These are phyloP conservation scores for Penicillium steckii DNA, from an alignment of 495 filamentous ascomycete genomes.

Conservation along the genomic window DNA sequence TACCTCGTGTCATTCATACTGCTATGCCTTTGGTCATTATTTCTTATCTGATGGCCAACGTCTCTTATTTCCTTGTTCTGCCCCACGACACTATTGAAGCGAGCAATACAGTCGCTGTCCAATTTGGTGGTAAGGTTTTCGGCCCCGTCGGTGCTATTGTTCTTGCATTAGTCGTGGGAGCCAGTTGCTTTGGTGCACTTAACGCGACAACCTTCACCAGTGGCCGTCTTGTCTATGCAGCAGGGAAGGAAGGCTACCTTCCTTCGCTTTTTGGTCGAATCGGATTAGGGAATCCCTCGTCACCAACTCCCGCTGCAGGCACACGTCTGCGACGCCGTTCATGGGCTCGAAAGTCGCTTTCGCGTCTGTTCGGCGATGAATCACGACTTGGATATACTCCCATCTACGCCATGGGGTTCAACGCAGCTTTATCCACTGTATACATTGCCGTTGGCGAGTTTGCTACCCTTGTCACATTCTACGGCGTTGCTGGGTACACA, in stretches of 20 bases:
- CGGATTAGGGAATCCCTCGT: constrained; percentile 57
- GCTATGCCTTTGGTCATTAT: constrained; percentile 93
- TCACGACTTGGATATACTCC: constrained; percentile 74
- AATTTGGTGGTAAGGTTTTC: constrained; percentile 89
- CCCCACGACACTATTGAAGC: constrained; percentile 75
- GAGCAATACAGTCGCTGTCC: constrained; percentile 89
- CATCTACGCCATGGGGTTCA: constrained; percentile 84
- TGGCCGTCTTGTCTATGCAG: constrained; percentile 88
- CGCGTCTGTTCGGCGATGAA: constrained; percentile 57
- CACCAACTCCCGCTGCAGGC: constrained; percentile 22
- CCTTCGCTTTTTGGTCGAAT: constrained; percentile 80
- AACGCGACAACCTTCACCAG: constrained; percentile 95
- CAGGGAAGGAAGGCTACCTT: constrained; percentile 93
- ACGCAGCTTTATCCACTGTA: constrained; percentile 63
- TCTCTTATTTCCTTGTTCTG: constrained; percentile 94
- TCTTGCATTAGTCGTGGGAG: constrained; percentile 84
- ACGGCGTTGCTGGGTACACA: constrained; percentile 92
- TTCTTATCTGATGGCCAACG: constrained; percentile 85
- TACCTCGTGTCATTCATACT: constrained; percentile 93
- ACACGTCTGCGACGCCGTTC: constrained; percentile 55
- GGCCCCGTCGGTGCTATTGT: constrained; percentile 77
- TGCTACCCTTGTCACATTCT: constrained; percentile 88
- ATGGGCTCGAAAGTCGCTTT: constrained; percentile 56
- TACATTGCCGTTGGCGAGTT: constrained; percentile 92
- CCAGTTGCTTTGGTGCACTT: constrained; percentile 86